Conservation (phyloP, 192 early-diverging fungal species). For the Glomus cerebriforme region DNA sequence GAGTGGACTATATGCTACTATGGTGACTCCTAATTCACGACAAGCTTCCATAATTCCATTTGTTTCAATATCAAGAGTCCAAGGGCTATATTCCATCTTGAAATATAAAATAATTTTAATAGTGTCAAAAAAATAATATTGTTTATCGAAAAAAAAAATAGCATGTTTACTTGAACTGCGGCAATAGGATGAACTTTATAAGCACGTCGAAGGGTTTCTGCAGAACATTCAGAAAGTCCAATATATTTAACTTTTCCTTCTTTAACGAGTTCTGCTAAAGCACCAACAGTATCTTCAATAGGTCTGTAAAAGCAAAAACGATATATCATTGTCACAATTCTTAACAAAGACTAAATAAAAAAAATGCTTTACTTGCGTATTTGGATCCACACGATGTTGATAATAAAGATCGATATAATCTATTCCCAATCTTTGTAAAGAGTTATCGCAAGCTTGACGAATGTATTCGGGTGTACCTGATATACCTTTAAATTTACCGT, state of each 20-base stretch:
- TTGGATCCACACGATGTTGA: constrained; percentile 59
- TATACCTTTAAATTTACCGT: constrained; percentile 42
- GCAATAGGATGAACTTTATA: constrained; percentile 70
- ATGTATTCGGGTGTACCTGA: constrained; percentile 55
- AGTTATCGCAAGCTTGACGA: constrained; percentile 42
- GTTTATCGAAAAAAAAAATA: too few species aligned
- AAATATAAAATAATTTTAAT: too few species aligned
- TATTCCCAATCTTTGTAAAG: constrained; percentile 55
- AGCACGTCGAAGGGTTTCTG: constrained; percentile 67
- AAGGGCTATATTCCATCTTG: constrained; percentile 8
- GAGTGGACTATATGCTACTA: constrained; percentile 75
- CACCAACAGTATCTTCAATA: constrained; percentile 61
- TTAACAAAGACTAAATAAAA: neutral
- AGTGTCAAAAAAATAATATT: too few species aligned
- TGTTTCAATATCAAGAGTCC: constrained; percentile 45
- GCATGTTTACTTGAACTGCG: constrained; percentile 34
- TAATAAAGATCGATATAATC: constrained; percentile 68
- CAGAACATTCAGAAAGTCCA: too few species aligned
- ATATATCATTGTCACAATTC: too few species aligned
- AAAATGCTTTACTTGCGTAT: constrained; percentile 39
- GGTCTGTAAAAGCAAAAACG: constrained; percentile 40
- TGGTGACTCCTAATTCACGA: constrained; percentile 70
- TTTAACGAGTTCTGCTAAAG: too few species aligned
- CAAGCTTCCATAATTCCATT: constrained; percentile 71
- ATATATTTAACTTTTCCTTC: too few species aligned